Conservation (phyloP, 106 monocot species). For the Dendrobium chrysotoxum region DNA sequence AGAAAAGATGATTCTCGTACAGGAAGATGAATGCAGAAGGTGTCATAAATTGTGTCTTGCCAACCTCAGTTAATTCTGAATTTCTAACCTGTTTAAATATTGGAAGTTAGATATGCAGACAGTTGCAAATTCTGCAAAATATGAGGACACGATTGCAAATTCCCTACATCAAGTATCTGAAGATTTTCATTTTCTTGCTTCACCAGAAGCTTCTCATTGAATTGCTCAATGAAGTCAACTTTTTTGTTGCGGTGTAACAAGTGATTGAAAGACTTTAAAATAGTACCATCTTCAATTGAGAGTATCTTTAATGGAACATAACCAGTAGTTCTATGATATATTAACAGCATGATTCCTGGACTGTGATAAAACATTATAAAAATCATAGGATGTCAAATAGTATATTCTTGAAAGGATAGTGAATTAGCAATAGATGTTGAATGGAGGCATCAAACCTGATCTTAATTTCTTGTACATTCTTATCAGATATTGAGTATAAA, state of each 20-base stretch:
- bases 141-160: not conserved
- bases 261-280: conserved; percentile 61
- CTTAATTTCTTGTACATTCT: conserved; percentile 86
- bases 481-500: conserved; percentile 87
- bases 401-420: not conserved
- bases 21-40: conserved; percentile 82
- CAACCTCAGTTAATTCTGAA: conserved; percentile 56
- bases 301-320: conserved; percentile 58
- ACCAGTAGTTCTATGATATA: conserved; percentile 41
- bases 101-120: not conserved
- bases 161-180: conserved; percentile 67
- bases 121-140: not conserved
- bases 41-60: conserved; percentile 61
- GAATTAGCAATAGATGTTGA: not conserved
- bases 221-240: conserved; percentile 72
- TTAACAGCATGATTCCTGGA: conserved; percentile 63
- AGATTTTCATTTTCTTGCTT: conserved; percentile 84
- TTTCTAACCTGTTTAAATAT: conserved; percentile 42
- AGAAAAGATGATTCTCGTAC: conserved; percentile 80
- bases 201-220: conserved; percentile 76
- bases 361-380: conserved; percentile 22
- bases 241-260: conserved; percentile 59
- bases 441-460: conserved; percentile 65
- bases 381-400: not conserved
- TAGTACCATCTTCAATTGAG: conserved; percentile 69